Percentiles rank a stretch among this genome's conserved stretches.
Evolutionary conservation across 2,329 filamentous ascomycete genomes (phyloP).

Genomic region (Diaporthe citrichinensis): DNA sequence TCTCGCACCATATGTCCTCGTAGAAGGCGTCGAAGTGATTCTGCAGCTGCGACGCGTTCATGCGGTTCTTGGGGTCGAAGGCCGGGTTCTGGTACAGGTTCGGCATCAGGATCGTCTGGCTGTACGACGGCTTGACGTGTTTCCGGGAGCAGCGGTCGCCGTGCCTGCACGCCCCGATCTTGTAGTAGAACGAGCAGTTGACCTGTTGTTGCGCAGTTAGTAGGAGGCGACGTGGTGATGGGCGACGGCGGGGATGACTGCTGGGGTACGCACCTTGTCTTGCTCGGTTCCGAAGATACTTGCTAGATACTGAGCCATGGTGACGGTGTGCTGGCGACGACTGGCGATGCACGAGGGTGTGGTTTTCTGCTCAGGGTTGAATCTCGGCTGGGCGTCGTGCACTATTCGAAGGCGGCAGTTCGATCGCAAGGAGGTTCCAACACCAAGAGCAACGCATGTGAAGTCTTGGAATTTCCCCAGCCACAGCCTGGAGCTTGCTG

Average conservation of each 20-base stretch:
- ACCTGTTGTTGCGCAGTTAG: constrained; percentile 61
- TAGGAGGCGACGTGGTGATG: constrained; percentile 24
- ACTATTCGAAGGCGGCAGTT: neutral
- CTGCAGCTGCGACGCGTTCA: constrained; percentile 95
- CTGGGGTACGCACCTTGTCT: constrained; percentile 73
- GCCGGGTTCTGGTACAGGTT: constrained; percentile 99
- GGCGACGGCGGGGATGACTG: neutral
- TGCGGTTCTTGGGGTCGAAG: constrained; percentile 96
- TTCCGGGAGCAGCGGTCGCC: constrained; percentile 98
- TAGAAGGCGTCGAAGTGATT: constrained; percentile 99
- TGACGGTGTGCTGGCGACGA: constrained; percentile 43
- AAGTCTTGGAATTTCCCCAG: constrained; percentile 21
- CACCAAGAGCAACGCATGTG: constrained; percentile 13
- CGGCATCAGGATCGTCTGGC: constrained; percentile 96
- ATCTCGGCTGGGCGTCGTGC: constrained; percentile 33
- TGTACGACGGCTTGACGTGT: constrained; percentile 99
- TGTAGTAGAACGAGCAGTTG: constrained; percentile 99
- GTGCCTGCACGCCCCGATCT: constrained; percentile 98
- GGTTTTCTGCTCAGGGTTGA: constrained; percentile 4
- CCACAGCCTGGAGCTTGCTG: constrained; percentile 1
- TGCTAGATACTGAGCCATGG: constrained; percentile 97
- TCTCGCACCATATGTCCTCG: constrained; percentile 99
- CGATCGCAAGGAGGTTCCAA: neutral
- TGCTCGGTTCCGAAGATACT: constrained; percentile 99
- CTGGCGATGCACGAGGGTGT: constrained; percentile 4